phyloP scores from a whole-genome alignment of 225 moss, liverwort and hornwort species.

The Pseudoscleropodium purum region DNA sequence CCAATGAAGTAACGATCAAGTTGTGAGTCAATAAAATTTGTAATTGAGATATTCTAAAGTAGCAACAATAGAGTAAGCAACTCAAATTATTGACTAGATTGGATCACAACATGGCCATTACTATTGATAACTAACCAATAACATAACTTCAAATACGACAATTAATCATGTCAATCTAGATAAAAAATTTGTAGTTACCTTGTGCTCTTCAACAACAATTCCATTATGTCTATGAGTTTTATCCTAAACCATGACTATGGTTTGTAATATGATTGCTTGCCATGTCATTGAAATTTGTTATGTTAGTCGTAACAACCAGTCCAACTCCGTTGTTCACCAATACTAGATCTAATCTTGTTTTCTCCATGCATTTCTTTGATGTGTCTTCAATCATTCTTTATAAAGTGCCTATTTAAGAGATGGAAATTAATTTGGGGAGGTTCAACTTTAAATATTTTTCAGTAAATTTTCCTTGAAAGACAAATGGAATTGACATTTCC shows the following conservation, averaged over 20 bases:
- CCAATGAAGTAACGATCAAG: no score
- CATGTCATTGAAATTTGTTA: accelerated
- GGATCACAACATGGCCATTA: neutral
- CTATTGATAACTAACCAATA: neutral
- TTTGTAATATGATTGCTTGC: neutral
- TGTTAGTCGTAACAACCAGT: neutral
- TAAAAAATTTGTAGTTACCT: neutral
- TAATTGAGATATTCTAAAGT: no score
- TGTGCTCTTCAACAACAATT: neutral
- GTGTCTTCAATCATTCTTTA: neutral
- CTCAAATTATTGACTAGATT: accelerated
- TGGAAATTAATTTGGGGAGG: neutral
- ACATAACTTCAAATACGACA: accelerated
- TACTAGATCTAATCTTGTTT: neutral
- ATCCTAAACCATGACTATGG: accelerated
- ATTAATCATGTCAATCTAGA: neutral
- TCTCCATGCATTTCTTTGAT: neutral
- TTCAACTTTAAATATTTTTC: neutral
- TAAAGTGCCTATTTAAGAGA: neutral
- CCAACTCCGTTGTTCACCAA: neutral
- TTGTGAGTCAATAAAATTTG: neutral
- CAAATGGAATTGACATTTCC: neutral
- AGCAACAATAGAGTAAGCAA: no score
- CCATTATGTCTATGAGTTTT: neutral
- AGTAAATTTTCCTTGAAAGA: neutral